A percentile compares a stretch with the other conserved stretches of the same genome.
These are phyloP conservation scores for Ascosphaera aggregata DNA, from an alignment of 2,329 filamentous ascomycete genomes.

Conservation along the genomic window DNA sequence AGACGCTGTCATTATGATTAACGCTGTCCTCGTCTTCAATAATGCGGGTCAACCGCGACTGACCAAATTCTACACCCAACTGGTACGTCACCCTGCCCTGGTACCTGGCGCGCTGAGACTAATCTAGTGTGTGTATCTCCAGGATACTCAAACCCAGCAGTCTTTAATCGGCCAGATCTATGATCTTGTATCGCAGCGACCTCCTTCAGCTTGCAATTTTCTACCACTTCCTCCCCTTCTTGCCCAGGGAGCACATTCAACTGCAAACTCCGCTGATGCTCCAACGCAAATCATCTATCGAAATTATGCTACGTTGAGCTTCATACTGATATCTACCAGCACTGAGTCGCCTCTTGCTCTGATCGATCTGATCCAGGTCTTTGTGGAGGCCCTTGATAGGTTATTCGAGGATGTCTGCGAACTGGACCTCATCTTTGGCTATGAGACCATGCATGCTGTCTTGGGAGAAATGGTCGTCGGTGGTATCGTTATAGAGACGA, in stretches of 20 bases:
- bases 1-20: conserved; percentile 51
- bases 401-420: conserved; percentile 98
- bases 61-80: conserved; percentile 96
- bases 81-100: conserved; percentile 32
- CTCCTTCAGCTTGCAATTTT: conserved; percentile 90
- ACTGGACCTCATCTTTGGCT: conserved; percentile 96
- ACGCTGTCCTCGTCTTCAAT: conserved; percentile 96
- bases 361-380: conserved; percentile 93
- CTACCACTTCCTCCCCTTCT: conserved; percentile 52
- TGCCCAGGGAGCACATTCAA: conserved; percentile 25
- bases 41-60: conserved; percentile 90
- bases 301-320: conserved; percentile 94
- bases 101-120: conserved; percentile 1
- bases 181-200: conserved; percentile 75
- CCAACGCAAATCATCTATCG: conserved; percentile 94
- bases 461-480: conserved; percentile 89
- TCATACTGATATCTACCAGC: conserved; percentile 91
- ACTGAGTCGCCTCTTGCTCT: conserved; percentile 89
- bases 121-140: conserved; percentile 2
- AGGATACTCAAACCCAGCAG: conserved; percentile 97
- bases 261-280: conserved; percentile 50
- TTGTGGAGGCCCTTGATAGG: conserved; percentile 83
- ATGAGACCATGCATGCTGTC: conserved; percentile 82
- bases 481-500: conserved; percentile 84
- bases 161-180: conserved; percentile 95